phyloP scores from a whole-genome alignment of 2,329 filamentous ascomycete genomes.

The Mycocentrospora acerina region DNA sequence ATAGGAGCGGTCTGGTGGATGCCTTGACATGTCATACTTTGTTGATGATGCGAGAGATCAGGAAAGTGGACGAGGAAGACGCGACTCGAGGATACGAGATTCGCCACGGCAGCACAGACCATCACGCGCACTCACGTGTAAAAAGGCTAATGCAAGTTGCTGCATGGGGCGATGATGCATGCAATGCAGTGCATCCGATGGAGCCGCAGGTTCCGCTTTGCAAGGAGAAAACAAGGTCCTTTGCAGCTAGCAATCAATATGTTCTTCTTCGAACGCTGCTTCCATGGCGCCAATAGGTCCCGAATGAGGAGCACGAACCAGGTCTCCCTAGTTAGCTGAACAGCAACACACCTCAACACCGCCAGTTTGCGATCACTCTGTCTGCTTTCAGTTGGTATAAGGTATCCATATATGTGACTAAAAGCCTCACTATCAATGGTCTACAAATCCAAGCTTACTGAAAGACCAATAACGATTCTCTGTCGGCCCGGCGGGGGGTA shows the following conservation, averaged over 20 bases:
- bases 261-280: conserved; percentile 11
- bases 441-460: conserved; percentile 1
- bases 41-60: conserved; percentile 15
- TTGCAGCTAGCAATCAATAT: conserved; percentile 7
- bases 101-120: not conserved
- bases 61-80: conserved; percentile 11
- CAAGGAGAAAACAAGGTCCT: conserved; percentile 30
- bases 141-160: conserved; percentile 1
- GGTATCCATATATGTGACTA: too few relatives aligned
- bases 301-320: not conserved
- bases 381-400: conserved; percentile 11
- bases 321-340: conserved; percentile 18
- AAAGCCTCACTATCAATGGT: too few relatives aligned
- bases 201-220: conserved; percentile 23
- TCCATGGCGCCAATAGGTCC: too few relatives aligned
- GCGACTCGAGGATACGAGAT: conserved; percentile 16
- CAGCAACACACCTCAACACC: conserved; percentile 26
- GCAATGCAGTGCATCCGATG: conserved; percentile 18
- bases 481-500: conserved; percentile 21
- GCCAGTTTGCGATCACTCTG: conserved; percentile 15
- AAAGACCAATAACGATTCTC: conserved; percentile 21
- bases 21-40: conserved; percentile 36
- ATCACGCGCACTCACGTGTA: too few relatives aligned
- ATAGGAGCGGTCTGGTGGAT: conserved; percentile 23
- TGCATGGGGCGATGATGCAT: conserved; percentile 1